Evolutionary conservation across 1,284 basidiomycete species (phyloP).

Genomic region (Pseudozyma tsukubaensis): DNA sequence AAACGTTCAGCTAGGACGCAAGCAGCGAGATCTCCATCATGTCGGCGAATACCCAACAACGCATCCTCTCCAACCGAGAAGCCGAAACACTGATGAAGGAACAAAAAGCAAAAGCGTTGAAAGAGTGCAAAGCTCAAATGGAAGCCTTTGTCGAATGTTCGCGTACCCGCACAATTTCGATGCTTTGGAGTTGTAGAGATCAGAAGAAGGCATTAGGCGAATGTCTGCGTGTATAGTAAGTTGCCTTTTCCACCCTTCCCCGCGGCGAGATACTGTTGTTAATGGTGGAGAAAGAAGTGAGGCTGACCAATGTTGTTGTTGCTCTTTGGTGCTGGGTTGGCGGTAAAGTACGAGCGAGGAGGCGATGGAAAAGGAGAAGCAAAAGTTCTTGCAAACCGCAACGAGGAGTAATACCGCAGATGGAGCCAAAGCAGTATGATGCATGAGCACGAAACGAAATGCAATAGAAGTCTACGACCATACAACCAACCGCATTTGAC

Average conservation of each 20-base stretch:
- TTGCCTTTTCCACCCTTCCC: neutral
- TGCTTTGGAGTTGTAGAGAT: constrained; percentile 38
- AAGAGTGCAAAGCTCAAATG: constrained; percentile 39
- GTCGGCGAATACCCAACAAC: constrained; percentile 14
- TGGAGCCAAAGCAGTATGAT: constrained; percentile 12
- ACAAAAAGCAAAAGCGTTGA: constrained; percentile 38
- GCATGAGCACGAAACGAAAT: no score
- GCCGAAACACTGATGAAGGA: constrained; percentile 41
- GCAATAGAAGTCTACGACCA: constrained; percentile 2
- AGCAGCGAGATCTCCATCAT: constrained; percentile 1
- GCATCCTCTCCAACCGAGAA: constrained; percentile 45
- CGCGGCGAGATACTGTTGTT: neutral
- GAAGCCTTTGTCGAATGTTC: constrained; percentile 42
- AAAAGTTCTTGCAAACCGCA: constrained; percentile 19
- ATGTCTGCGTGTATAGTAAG: constrained; percentile 43
- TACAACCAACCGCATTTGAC: no score
- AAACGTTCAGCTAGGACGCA: no score
- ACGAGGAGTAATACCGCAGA: neutral
- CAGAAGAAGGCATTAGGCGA: constrained; percentile 25
- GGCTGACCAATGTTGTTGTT: constrained; percentile 2
- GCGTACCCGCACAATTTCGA: constrained; percentile 37
- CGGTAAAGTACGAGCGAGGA: constrained; percentile 36
- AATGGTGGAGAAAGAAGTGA: no score
- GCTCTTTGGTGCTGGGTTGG: neutral
- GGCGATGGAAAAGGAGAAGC: constrained; percentile 34